Evolutionary conservation across 805 yeast species (phyloP), one percentile per base, ranked within the genome.

Genomic region (Candida silvatica): DNA sequence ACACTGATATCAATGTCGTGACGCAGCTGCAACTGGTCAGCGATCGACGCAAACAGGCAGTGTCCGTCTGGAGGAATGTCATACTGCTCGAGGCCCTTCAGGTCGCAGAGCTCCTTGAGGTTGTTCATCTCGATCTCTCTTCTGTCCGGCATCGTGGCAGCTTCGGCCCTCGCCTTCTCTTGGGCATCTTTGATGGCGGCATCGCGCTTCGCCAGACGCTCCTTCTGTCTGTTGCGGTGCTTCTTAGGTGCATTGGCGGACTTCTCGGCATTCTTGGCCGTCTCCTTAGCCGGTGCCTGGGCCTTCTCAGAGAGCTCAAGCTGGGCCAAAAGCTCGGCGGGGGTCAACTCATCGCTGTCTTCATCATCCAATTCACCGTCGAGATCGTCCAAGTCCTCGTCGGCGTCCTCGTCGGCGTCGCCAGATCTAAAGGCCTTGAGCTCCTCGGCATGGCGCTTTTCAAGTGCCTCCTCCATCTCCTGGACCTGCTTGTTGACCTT

Each of bases 21-120:
- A 17, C 94, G 70, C 3, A 49, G 38, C 31, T 51, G 44, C 41
- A 90, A 58, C 51, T 90, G 97, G 52, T 90, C 95, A 17, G 78
- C 65, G 15, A 90, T 69, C 0, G 95, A 80, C 4, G 90, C 83
- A 63, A 86, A 92, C 22, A 90, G 61, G 65, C 98, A 92, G 55
- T 90, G 90, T 0, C 97, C 98, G 56, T 90, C 97, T 0, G 97
- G 95, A 40, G 69, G 64, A 31, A 87, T 82, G 44, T 87, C 94
- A 41, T 66, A 58, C 43, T 79, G 77, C 16, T 43, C 49, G n/a
- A 85, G 59, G 4, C 66, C 59, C 22, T 68, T 62, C 18, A 68
- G 37, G 2, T 51, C 45, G 40, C 92, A 72, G 19, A 80, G 49
- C 25, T 63, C 63, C 15, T 64, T 65, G 52, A 90, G 67, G 32